Base-by-base conservation (phyloP, 345 rosid genomes). In the Geranium brycei region DNA sequence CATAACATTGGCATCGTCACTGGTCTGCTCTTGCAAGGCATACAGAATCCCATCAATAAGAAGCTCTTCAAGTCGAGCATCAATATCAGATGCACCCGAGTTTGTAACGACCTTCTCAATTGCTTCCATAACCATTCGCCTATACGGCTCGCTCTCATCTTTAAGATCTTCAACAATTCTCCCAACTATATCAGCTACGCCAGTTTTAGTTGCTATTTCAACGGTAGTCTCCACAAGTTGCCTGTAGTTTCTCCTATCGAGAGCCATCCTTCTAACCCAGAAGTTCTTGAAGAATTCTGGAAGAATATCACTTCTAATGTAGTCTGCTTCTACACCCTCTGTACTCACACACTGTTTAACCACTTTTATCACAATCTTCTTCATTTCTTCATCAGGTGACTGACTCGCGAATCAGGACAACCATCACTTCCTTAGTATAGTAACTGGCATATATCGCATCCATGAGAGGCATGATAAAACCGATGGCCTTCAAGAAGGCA, bases 51-150 rank as follows among this genome's bases (percentile, higher is more conserved):
- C 99, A 69, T 95, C 99, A 66, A 95, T 95, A 61, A 95, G 81
- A 28, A 95, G 88, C 80, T 95, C 99, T 68, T 95, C 99, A 83
- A 95, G 71, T 68, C 95, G 85, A 60, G 90, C 70, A 76, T 91
- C 97, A 63, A 95, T 91, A 68, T 95, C 99, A 64, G 99, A 88
- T 63, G 96, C 87, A 53, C 99, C 99, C 68, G 91, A 71, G 83
- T 95, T 95, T 51, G 93, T 72, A 64, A 88, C 89, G 57, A 95
- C 99, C 81, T 95, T 95, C 81, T 91, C 99, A 58, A 91, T 95
- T 31, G 99, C 91, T 77, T 95, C 99, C 99, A 95, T 91, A 47
- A 88, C 97, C 99, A 95, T 95, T 55, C 97, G 86, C 58, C 97
- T 74, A 57, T 87, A 91, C 0, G 83, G 91, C 69, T 95, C 99